Conservation (phyloP, 352 stramenopile genomes). For the Phytopythium chamaehyphon region DNA sequence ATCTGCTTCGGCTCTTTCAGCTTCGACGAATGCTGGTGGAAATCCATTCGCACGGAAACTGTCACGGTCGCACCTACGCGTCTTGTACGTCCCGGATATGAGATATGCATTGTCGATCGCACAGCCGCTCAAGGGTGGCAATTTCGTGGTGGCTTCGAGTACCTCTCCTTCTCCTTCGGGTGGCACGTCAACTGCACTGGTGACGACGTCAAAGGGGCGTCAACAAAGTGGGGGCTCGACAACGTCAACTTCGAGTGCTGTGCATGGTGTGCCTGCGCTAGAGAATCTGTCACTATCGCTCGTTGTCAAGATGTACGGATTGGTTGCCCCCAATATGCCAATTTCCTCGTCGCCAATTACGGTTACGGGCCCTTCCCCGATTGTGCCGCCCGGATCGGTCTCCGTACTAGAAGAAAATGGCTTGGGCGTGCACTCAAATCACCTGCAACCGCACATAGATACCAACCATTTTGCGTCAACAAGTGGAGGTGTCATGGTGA, state of each 20-base stretch:
- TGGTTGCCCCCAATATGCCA: slow-evolving; percentile 64
- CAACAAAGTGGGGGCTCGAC: not conserved
- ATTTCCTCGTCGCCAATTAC: slow-evolving; percentile 42
- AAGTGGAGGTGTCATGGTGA: slow-evolving; percentile 60
- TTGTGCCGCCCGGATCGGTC: slow-evolving; percentile 23
- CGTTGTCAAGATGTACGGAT: slow-evolving; percentile 82
- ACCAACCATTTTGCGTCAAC: slow-evolving; percentile 58
- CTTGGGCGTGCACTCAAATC: slow-evolving; percentile 12
- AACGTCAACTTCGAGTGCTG: not conserved
- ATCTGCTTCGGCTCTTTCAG: slow-evolving; percentile 19
- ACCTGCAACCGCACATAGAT: slow-evolving; percentile 35
- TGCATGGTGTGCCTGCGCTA: slow-evolving; percentile 29
- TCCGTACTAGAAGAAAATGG: slow-evolving; percentile 28
- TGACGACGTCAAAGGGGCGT: slow-evolving; percentile 20
- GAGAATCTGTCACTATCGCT: slow-evolving; percentile 73
- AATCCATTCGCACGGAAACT: slow-evolving; percentile 58
- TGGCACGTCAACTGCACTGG: slow-evolving; percentile 33
- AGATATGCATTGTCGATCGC: slow-evolving; percentile 53
- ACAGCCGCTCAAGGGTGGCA: slow-evolving; percentile 38
- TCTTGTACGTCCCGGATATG: slow-evolving; percentile 65
- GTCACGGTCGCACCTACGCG: slow-evolving; percentile 49
- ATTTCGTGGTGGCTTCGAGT: slow-evolving; percentile 28
- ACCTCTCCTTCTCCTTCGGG: slow-evolving; percentile 14
- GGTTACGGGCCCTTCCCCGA: slow-evolving; percentile 26
- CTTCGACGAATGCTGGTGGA: slow-evolving; percentile 14